These are phyloP conservation scores for Corymbia calophylla DNA, from an alignment of 441 rosid genomes.

Conservation along the genomic window DNA sequence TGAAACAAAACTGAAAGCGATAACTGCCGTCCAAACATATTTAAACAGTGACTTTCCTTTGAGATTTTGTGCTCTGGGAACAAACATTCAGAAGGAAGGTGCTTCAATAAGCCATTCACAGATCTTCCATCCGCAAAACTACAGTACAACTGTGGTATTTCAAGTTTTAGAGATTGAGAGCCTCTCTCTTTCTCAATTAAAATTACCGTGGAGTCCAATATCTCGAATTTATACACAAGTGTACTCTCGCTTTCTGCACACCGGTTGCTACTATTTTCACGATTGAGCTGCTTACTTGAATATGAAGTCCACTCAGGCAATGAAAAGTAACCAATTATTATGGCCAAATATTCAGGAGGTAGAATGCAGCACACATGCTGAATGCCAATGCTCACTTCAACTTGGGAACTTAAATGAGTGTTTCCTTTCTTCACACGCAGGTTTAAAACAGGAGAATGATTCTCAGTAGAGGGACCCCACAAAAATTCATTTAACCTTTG, in stretches of 20 bases:
- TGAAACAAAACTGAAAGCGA: slow-evolving; percentile 37
- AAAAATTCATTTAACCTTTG: slow-evolving; percentile 44
- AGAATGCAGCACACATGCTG: slow-evolving; percentile 81
- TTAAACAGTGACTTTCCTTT: slow-evolving; percentile 39
- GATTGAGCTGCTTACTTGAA: slow-evolving; percentile 25
- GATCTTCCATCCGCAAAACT: slow-evolving; percentile 35
- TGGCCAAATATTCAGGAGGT: slow-evolving; percentile 68
- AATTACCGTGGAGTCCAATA: slow-evolving; percentile 67
- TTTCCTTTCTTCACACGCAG: slow-evolving; percentile 53
- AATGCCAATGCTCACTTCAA: slow-evolving; percentile 83
- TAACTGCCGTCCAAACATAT: slow-evolving; percentile 70
- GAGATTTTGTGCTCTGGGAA: slow-evolving; percentile 49
- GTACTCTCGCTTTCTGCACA: slow-evolving; percentile 15
- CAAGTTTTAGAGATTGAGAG: slow-evolving; percentile 46
- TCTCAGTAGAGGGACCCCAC: slow-evolving; percentile 63
- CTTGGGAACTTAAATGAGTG: slow-evolving; percentile 36
- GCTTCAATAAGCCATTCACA: slow-evolving; percentile 31
- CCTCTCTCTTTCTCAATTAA: slow-evolving; percentile 48
- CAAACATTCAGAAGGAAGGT: slow-evolving; percentile 49
- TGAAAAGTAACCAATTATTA: slow-evolving; percentile 82
- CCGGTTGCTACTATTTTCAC: slow-evolving; percentile 14
- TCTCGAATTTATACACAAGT: slow-evolving; percentile 65
- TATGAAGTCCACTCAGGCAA: slow-evolving; percentile 72
- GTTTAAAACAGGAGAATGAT: slow-evolving; percentile 61
- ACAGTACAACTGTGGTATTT: slow-evolving; percentile 51